These are phyloP conservation scores for Linum trigynum DNA, from an alignment of 345 rosid genomes.

Conservation along the genomic window DNA sequence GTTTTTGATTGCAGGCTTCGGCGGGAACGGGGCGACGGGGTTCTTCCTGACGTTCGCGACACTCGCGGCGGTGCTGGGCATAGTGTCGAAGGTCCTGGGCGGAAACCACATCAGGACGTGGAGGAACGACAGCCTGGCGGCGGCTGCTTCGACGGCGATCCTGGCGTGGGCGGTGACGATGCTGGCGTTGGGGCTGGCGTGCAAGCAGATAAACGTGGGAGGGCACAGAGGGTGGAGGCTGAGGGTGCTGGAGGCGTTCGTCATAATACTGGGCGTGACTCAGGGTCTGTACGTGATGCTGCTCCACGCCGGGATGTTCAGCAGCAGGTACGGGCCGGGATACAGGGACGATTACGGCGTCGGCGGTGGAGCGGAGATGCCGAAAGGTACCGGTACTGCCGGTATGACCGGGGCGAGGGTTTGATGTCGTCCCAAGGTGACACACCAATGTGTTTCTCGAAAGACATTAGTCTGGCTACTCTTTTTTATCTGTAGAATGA, in stretches of 20 bases:
- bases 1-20: constrained; percentile 42
- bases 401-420: background rate
- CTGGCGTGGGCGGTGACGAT: constrained; percentile 78
- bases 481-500: no score
- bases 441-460: no score
- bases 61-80: constrained; percentile 53
- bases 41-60: constrained; percentile 60
- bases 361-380: constrained; percentile 9
- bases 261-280: constrained; percentile 59
- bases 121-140: constrained; percentile 73
- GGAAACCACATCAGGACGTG: constrained; percentile 68
- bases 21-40: constrained; percentile 80
- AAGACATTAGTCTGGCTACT: no score
- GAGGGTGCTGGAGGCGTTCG: constrained; percentile 56
- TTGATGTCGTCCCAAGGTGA: background rate
- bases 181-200: constrained; percentile 80
- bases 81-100: constrained; percentile 63
- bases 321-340: constrained; percentile 77
- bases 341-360: constrained; percentile 50
- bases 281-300: constrained; percentile 51
- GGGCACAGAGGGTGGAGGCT: constrained; percentile 86
- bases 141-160: constrained; percentile 57
- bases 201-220: constrained; percentile 76
- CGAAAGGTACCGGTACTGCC: background rate
- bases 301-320: constrained; percentile 64